Conservation (phyloP, 129 eudicot genomes). For the Flaveria trinervia region DNA sequence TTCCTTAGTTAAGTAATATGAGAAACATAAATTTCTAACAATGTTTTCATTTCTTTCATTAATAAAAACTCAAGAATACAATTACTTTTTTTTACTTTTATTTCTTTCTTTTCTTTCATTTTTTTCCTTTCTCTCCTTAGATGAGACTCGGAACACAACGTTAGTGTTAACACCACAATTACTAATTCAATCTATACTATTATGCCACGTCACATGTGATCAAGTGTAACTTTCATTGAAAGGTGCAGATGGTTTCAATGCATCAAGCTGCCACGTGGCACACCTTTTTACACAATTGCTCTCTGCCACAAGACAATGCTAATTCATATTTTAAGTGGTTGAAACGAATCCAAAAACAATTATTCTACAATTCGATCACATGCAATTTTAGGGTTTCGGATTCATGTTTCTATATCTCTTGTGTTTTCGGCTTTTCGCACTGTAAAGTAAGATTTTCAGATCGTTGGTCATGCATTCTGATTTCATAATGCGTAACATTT, state of each 20-base stretch:
- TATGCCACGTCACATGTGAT: neutral
- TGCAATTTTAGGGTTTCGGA: conserved; percentile 17
- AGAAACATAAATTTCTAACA: no score
- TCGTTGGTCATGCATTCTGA: neutral
- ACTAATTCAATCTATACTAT: neutral
- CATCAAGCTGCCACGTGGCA: conserved; percentile 32
- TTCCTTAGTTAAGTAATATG: no score
- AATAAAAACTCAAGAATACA: no score
- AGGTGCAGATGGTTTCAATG: neutral
- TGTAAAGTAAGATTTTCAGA: conserved; percentile 22
- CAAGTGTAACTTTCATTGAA: neutral
- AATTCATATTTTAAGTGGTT: neutral
- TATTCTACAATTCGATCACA: neutral
- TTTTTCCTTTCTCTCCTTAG: no score
- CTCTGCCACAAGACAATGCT: conserved; percentile 21
- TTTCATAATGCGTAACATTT: neutral
- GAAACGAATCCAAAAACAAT: neutral
- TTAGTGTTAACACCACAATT: no score
- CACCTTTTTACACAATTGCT: conserved; percentile 21
- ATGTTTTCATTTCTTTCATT: no score
- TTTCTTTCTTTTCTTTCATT: no score
- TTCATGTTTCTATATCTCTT: neutral
- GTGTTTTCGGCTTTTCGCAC: neutral
- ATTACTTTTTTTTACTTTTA: no score
- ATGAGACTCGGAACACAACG: no score